These are phyloP conservation scores for Bifiguratus adelaidae DNA, from an alignment of 192 early-diverging fungal genomes.

Conservation along the genomic window DNA sequence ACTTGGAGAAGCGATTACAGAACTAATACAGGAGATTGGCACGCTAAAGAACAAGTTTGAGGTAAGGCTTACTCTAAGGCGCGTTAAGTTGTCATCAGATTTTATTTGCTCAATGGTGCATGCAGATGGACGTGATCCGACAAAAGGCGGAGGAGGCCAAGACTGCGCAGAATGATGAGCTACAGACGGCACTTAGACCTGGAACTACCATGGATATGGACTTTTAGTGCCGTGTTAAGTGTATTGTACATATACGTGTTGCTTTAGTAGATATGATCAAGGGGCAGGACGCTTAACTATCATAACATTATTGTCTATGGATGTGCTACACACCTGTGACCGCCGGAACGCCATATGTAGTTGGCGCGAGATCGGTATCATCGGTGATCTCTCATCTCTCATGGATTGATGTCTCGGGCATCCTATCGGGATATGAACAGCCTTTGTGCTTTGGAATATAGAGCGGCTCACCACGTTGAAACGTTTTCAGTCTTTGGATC, in stretches of 20 bases:
- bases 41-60: conserved; percentile 80
- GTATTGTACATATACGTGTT: background rate
- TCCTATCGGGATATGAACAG: background rate
- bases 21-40: conserved; percentile 65
- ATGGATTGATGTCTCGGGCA: background rate
- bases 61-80: conserved; percentile 31
- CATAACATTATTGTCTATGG: background rate
- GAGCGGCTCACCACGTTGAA: too few species aligned
- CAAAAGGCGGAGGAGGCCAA: conserved; percentile 19
- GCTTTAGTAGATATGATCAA: background rate
- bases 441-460: too few species aligned
- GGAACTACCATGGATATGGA: conserved; percentile 39
- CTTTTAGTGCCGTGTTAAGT: conserved; percentile 1
- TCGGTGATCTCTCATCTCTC: too few species aligned
- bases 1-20: conserved; percentile 64
- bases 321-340: background rate
- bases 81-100: conserved; percentile 8
- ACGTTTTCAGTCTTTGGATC: too few species aligned
- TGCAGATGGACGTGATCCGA: conserved; percentile 24
- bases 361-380: too few species aligned
- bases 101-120: too few species aligned
- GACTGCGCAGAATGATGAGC: conserved; percentile 7
- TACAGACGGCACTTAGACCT: conserved; percentile 18
- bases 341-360: background rate
- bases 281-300: background rate